A percentile compares a stretch with the other conserved stretches of the same genome.
Evolutionary conservation across 768 basidiomycete species (phyloP).

Genomic region (Kwoniella shandongensis): DNA sequence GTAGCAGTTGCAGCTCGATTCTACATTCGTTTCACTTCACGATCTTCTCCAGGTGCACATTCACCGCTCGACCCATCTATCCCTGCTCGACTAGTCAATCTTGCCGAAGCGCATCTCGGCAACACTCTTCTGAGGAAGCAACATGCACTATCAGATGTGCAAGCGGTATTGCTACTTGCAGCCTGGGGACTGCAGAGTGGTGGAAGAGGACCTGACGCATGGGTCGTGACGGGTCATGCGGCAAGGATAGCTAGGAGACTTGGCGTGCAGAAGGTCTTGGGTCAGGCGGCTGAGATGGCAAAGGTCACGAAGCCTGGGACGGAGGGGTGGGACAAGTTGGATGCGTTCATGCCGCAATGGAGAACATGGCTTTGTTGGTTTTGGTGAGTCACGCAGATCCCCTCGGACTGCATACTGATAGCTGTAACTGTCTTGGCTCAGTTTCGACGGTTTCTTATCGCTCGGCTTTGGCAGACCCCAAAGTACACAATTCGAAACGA

Average conservation of each 20-base stretch:
- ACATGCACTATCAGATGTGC: constrained; percentile 40
- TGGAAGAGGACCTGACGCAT: constrained; percentile 40
- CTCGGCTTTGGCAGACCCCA: constrained; percentile 44
- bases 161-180: constrained; percentile 35
- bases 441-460: constrained; percentile 40
- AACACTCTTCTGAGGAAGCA: constrained; percentile 36
- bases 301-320: constrained; percentile 21
- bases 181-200: constrained; percentile 39
- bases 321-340: constrained; percentile 27
- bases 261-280: constrained; percentile 36
- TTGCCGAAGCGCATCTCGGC: constrained; percentile 40
- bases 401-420: not conserved
- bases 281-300: constrained; percentile 29
- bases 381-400: constrained; percentile 1
- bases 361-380: constrained; percentile 39
- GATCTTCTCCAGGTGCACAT: constrained; percentile 10
- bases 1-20: constrained; percentile 38
- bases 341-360: constrained; percentile 40
- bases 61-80: constrained; percentile 19
- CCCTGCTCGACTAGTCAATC: constrained; percentile 24
- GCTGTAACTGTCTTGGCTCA: too few species aligned
- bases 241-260: constrained; percentile 32
- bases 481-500: constrained; percentile 37
- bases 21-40: constrained; percentile 27
- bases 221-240: constrained; percentile 43